Evolutionary conservation across 2,329 filamentous ascomycete species (phyloP).

Genomic region (Parasarocladium wereldwijsianum): DNA sequence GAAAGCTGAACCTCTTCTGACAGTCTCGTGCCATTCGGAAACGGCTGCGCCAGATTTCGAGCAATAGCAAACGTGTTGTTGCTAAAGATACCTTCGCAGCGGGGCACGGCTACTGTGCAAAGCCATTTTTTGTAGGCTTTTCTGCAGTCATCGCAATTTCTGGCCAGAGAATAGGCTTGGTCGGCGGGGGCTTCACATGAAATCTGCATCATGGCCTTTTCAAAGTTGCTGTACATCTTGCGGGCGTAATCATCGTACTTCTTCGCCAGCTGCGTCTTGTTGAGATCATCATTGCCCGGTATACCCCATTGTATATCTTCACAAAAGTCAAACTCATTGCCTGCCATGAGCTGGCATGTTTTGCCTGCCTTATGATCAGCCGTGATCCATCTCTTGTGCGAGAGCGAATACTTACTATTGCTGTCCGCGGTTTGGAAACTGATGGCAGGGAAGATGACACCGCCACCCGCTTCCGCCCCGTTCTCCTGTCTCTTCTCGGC

Average conservation of each 20-base stretch:
- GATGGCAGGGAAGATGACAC: slow-evolving; percentile 56
- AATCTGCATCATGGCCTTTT: slow-evolving; percentile 67
- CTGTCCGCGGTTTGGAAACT: slow-evolving; percentile 67
- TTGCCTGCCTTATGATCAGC: slow-evolving; percentile 32
- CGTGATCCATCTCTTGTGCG: background rate
- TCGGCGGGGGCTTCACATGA: slow-evolving; percentile 65
- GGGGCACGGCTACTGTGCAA: slow-evolving; percentile 82
- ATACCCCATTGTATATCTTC: slow-evolving; percentile 81
- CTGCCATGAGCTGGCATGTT: slow-evolving; percentile 63
- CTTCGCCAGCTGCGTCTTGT: slow-evolving; percentile 45
- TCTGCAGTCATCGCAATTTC: slow-evolving; percentile 61
- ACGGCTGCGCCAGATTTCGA: slow-evolving; percentile 57
- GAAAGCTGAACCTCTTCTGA: slow-evolving; percentile 17
- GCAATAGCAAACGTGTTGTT: slow-evolving; percentile 25
- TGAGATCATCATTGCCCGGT: slow-evolving; percentile 57
- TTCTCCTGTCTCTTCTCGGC: slow-evolving; percentile 18
- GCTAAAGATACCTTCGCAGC: slow-evolving; percentile 71
- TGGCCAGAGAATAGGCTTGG: slow-evolving; percentile 68
- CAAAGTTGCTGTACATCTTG: slow-evolving; percentile 60
- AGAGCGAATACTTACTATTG: slow-evolving; percentile 33
- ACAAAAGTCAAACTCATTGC: slow-evolving; percentile 75
- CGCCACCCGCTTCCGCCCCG: slow-evolving; percentile 56
- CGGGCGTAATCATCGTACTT: slow-evolving; percentile 69
- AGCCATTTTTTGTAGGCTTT: slow-evolving; percentile 86
- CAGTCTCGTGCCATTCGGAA: slow-evolving; percentile 51